A percentile compares a stretch with the other conserved stretches of the same genome.
Evolutionary conservation across 768 basidiomycete genomes (phyloP).

Genomic region (Leccinum subtestaceum): DNA sequence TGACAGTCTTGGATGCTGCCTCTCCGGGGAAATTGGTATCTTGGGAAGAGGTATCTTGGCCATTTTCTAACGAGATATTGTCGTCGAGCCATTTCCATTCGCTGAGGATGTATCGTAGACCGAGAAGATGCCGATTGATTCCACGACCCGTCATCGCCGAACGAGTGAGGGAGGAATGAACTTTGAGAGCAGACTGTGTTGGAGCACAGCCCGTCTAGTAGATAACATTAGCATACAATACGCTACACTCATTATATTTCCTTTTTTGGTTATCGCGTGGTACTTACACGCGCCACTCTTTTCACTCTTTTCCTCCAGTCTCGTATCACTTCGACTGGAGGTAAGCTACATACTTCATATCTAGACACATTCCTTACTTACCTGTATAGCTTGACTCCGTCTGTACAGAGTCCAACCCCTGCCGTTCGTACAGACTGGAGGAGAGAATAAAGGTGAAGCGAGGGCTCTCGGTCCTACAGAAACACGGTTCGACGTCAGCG

Average conservation of each 20-base stretch:
- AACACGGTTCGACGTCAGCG: neutral
- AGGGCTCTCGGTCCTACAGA: constrained; percentile 4
- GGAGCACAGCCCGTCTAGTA: too few relatives aligned
- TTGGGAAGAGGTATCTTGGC: constrained; percentile 5
- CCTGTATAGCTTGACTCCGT: too few relatives aligned
- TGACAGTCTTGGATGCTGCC: neutral
- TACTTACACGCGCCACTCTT: too few relatives aligned
- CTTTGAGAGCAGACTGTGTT: constrained; percentile 59
- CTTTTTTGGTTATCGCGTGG: too few relatives aligned
- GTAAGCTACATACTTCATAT: too few relatives aligned
- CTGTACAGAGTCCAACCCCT: too few relatives aligned
- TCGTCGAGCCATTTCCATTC: constrained; percentile 28
- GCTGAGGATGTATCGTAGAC: constrained; percentile 64
- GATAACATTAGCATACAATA: too few relatives aligned
- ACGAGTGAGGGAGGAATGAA: constrained; percentile 69
- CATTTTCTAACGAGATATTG: neutral
- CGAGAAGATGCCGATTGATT: constrained; percentile 89
- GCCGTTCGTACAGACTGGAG: too few relatives aligned
- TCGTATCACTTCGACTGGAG: too few relatives aligned
- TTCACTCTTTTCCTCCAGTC: too few relatives aligned
- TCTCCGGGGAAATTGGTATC: neutral
- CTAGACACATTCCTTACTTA: too few relatives aligned
- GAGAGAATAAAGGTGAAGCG: constrained; percentile 32
- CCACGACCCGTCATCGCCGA: constrained; percentile 80
- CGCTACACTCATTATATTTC: too few relatives aligned